phyloP scores from a whole-genome alignment of 805 yeast species.

The Nakazawaea sp. region DNA sequence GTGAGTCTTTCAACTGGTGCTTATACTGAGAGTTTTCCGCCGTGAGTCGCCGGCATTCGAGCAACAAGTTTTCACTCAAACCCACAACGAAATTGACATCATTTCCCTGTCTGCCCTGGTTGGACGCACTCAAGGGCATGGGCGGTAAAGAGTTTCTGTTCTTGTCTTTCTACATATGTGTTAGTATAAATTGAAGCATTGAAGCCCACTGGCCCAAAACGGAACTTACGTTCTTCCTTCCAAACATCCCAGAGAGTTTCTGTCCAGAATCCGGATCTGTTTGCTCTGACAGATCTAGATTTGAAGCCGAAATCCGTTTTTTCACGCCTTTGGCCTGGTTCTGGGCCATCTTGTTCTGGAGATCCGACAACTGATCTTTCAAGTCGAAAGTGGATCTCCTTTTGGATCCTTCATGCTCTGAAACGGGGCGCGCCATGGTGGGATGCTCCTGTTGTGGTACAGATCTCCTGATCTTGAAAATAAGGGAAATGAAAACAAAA shows the following conservation, averaged over 20 bases:
- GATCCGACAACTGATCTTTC: slow-evolving; percentile 34
- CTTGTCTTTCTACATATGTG: too few species aligned
- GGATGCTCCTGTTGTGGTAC: too few species aligned
- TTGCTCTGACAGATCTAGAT: too few species aligned
- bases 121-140: not conserved
- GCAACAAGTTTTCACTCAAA: slow-evolving; percentile 61
- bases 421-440: too few species aligned
- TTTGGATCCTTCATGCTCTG: slow-evolving; percentile 6
- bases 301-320: too few species aligned
- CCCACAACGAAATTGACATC: slow-evolving; percentile 71
- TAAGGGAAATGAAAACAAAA: too few species aligned
- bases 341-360: slow-evolving; percentile 31
- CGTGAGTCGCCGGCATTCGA: slow-evolving; percentile 64
- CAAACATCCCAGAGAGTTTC: not conserved
- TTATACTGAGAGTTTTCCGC: slow-evolving; percentile 51
- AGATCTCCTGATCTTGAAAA: too few species aligned
- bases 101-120: slow-evolving; percentile 28
- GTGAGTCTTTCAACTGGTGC: slow-evolving; percentile 31
- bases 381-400: slow-evolving; percentile 24
- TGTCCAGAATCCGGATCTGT: too few species aligned
- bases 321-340: too few species aligned
- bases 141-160: slow-evolving; percentile 2
- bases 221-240: not conserved
- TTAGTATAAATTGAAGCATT: too few species aligned
- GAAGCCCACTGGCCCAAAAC: too few species aligned